Conservation (phyloP, 805 yeast species). For the Candida patagonica region DNA sequence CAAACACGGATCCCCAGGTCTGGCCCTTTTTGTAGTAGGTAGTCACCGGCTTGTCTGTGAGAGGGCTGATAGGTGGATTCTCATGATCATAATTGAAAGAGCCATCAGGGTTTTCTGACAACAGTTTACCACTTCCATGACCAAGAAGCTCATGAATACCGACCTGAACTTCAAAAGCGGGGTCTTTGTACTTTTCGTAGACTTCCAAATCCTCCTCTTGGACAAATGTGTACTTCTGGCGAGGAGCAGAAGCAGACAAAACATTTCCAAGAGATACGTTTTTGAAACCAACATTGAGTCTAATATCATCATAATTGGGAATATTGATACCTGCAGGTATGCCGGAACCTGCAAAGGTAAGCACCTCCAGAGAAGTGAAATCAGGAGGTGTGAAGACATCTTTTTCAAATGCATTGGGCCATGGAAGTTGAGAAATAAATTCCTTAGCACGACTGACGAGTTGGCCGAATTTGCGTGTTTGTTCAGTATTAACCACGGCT, state of each 20-base stretch:
- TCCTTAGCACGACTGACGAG: conserved; percentile 59
- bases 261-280: conserved; percentile 86
- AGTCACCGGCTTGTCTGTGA: conserved; percentile 51
- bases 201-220: conserved; percentile 41
- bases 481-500: conserved; percentile 80
- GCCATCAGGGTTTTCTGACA: conserved; percentile 47
- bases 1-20: conserved; percentile 86
- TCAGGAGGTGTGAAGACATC: conserved; percentile 87
- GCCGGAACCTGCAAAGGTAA: conserved; percentile 84
- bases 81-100: conserved; percentile 60
- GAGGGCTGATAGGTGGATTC: conserved; percentile 49
- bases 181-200: conserved; percentile 64
- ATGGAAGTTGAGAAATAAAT: conserved; percentile 62
- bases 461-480: conserved; percentile 68
- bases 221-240: conserved; percentile 61
- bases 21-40: conserved; percentile 73
- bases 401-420: conserved; percentile 70
- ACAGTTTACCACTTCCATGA: conserved; percentile 82
- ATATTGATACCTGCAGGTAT: conserved; percentile 90
- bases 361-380: conserved; percentile 80
- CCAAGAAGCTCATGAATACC: conserved; percentile 89
- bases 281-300: conserved; percentile 77
- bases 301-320: conserved; percentile 85
- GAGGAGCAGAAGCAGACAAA: conserved; percentile 61
- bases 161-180: conserved; percentile 86